Evolutionary conservation across 768 basidiomycete species (phyloP), one percentile per base, ranked within the genome.

Genomic region (Rhodosporidiobolus odoratus): DNA sequence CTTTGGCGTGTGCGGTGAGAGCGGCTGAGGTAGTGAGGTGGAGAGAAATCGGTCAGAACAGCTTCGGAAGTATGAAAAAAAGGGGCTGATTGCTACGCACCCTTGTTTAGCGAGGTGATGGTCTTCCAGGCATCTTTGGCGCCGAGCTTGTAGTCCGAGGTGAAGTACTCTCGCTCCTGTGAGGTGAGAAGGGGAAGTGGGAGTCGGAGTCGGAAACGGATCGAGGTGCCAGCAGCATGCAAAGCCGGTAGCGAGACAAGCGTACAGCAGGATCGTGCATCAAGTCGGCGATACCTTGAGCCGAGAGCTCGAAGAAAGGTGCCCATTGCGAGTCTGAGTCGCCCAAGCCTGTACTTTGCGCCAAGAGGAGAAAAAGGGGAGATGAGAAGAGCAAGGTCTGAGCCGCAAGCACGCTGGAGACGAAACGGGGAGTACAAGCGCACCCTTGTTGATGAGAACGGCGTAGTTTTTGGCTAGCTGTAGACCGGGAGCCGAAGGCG

Each of bases 271-370:
- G 52, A 6, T 23, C 43, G n/a, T 30, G 43, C 59, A 61, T 48
- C 43, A 34, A 15, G 19, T 10, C 59, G 21, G 21, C 19, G 45
- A 61, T 47, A 4, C 45, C 58, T 3, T 37, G 32, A 6, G 58
- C 47, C 7, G 40, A 41, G 9, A 69, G 48, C 53, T 69, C 68
- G 58, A 65, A 52, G 30, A 59, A 52, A 17, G 67, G 56, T 9
- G 54, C 34, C 67, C 67, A 68, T 32, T 62, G 41, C 34, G 62
- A 34, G 21, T 54, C 68, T 1, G 48, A 65, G 30, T 47, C 38
- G 27, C 60, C 66, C 37, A 57, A 68, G 3, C 68, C 61, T 58
- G 62, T 48, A n/a, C n/a, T n/a, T n/a, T n/a, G n/a, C n/a, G n/a
- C n/a, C n/a, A n/a, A n/a, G n/a, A n/a, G n/a, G n/a, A n/a, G n/a